Base-by-base conservation (phyloP, 2,329 filamentous ascomycete genomes). In the Xylaria sp. region DNA sequence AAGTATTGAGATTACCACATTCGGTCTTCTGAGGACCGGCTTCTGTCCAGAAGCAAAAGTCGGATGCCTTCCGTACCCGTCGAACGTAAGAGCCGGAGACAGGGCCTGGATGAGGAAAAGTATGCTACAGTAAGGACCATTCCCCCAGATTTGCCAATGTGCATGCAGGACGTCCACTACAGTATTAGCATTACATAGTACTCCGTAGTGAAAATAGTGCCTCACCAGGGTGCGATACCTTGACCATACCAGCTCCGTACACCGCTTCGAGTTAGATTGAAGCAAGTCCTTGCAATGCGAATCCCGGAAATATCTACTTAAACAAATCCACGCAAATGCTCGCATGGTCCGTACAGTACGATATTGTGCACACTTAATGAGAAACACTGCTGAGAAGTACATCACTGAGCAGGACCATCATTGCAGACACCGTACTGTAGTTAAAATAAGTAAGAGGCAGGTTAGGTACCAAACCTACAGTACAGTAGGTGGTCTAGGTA, bases 91-190 rank as follows among this genome's bases (percentile, higher is more conserved):
- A 61, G 44, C 64, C 70, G 70, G 70, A 64, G 66, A 70, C 69
- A 71, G 53, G 68, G 68, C 49, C 69, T 66, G 25, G 60, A 69
- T 68, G 48, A 62, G 69, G 70, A 66, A 70, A 62, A 68, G 65
- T 55, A 60, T 54, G 52, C 33, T 67, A 63, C 41, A 63, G 60
- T 62, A 59, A 59, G 52, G 44, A 61, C 62, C 48, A 40, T 60
- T 69, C 65, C 70, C 70, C 70, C 70, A 69, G 70, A 71, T 72
- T 71, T 67, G 58, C 65, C 66, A 66, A 63, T 71, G 62, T 46
- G 43, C 31, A 60, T 63, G n/a, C n/a, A n/a, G n/a, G n/a, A n/a
- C n/a, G n/a, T n/a, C n/a, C n/a, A n/a, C n/a, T n/a, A n/a, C 53
- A 54, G 17, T 31, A 47, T 53, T 53, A 62, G 48, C 41, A n/a